phyloP scores from a whole-genome alignment of 148 eudicot genomes.

The Persicaria maculosa region DNA sequence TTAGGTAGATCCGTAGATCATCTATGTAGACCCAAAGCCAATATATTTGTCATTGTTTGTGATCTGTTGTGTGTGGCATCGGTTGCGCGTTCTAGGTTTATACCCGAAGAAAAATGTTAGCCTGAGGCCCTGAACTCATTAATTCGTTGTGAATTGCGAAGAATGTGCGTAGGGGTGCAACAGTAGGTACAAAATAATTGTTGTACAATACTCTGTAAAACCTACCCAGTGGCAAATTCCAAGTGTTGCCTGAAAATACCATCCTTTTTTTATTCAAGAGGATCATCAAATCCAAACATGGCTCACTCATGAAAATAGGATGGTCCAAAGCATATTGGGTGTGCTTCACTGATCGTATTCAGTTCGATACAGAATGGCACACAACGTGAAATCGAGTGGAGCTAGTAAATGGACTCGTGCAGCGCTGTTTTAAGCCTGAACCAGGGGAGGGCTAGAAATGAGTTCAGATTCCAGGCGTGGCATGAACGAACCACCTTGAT shows the following conservation, averaged over 20 bases:
- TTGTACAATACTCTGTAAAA: no score
- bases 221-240: not conserved
- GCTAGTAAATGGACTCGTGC: not conserved
- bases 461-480: not conserved
- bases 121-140: not conserved
- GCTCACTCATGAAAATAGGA: not conserved
- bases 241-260: not conserved
- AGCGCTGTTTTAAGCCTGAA: not conserved
- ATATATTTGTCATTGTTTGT: not conserved
- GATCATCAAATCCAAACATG: not conserved
- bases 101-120: no score
- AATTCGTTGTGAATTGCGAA: not conserved
- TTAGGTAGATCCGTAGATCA: no score
- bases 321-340: not conserved
- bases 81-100: no score
- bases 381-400: not conserved
- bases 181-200: no score
- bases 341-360: not conserved
- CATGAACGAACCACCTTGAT: not conserved
- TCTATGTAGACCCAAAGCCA: not conserved
- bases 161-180: no score
- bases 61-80: no score
- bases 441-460: not conserved
- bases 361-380: not conserved
- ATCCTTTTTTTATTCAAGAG: conserved; percentile 1